phyloP scores from a whole-genome alignment of 441 rosid genomes.

The Gossypium davidsonii region DNA sequence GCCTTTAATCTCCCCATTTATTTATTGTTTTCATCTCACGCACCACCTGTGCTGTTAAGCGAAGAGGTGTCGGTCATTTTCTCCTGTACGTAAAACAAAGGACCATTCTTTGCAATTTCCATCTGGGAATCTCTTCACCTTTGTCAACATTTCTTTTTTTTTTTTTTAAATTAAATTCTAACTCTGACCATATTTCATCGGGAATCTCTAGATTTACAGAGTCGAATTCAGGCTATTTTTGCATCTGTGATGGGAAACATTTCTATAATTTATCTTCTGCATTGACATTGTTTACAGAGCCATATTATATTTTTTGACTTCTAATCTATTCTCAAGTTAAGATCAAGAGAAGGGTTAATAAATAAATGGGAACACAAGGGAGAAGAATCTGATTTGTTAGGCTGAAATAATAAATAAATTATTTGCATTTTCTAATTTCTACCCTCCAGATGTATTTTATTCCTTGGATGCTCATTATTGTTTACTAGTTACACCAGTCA shows the following conservation, averaged over 20 bases:
- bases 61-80: slow-evolving; percentile 37
- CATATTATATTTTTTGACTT: slow-evolving; percentile 7
- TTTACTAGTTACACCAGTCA: too few species aligned
- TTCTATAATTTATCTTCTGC: not conserved
- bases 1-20: not conserved
- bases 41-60: not conserved
- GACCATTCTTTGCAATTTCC: slow-evolving; percentile 25
- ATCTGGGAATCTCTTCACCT: slow-evolving; percentile 25
- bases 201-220: slow-evolving; percentile 28
- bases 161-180: slow-evolving; percentile 11
- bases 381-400: too few species aligned
- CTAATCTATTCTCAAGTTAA: too few species aligned
- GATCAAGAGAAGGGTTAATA: too few species aligned
- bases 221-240: slow-evolving; percentile 10
- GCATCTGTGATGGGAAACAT: not conserved
- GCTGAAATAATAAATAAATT: too few species aligned
- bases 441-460: too few species aligned
- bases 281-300: not conserved
- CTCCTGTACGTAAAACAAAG: not conserved
- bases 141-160: not conserved
- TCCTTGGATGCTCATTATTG: too few species aligned
- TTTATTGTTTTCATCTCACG: not conserved
- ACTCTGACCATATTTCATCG: slow-evolving; percentile 11
- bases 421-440: too few species aligned
- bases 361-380: too few species aligned